These are phyloP conservation scores for Sextonia rubra DNA, from an alignment of 164 flowering plant genomes.

Conservation along the genomic window DNA sequence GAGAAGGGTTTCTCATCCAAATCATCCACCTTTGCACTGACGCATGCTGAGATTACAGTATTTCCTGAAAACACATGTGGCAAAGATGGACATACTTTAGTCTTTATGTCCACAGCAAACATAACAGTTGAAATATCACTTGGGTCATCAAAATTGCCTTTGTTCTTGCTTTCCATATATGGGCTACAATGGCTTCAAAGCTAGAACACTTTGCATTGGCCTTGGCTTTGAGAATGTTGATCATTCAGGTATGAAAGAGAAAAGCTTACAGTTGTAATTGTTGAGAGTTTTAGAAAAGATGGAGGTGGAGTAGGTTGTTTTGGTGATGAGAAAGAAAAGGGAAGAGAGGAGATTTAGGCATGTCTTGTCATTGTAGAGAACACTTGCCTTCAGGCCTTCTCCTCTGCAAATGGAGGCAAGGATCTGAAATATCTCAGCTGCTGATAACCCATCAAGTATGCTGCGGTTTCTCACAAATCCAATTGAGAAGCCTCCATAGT, in stretches of 20 bases:
- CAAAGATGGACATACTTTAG: slow-evolving; percentile 28
- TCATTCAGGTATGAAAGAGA: slow-evolving; percentile 29
- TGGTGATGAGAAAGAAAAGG: slow-evolving; percentile 31
- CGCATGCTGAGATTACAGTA: slow-evolving; percentile 44
- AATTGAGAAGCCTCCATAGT: slow-evolving; percentile 43
- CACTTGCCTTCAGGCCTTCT: slow-evolving; percentile 22
- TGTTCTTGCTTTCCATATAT: slow-evolving; percentile 38
- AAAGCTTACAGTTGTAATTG: slow-evolving; percentile 25
- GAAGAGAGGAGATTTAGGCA: slow-evolving; percentile 18
- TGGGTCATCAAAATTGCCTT: slow-evolving; percentile 25
- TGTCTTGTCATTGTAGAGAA: slow-evolving; percentile 28
- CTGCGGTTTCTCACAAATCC: slow-evolving; percentile 41
- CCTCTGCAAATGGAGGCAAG: slow-evolving; percentile 44
- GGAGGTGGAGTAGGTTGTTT: slow-evolving; percentile 14
- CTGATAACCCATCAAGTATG: slow-evolving; percentile 44
- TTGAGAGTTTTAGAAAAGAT: slow-evolving; percentile 13
- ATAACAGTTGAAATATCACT: slow-evolving; percentile 27
- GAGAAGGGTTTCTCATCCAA: slow-evolving; percentile 28
- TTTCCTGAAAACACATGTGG: slow-evolving; percentile 37
- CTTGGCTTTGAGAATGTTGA: slow-evolving; percentile 26
- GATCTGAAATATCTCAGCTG: slow-evolving; percentile 35
- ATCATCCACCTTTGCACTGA: slow-evolving; percentile 31
- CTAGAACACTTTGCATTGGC: slow-evolving; percentile 31
- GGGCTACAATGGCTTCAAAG: slow-evolving; percentile 42
- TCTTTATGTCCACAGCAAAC: slow-evolving; percentile 41